phyloP scores from a whole-genome alignment of 2,329 filamentous ascomycete genomes.

The Fusarium sarcochroum region DNA sequence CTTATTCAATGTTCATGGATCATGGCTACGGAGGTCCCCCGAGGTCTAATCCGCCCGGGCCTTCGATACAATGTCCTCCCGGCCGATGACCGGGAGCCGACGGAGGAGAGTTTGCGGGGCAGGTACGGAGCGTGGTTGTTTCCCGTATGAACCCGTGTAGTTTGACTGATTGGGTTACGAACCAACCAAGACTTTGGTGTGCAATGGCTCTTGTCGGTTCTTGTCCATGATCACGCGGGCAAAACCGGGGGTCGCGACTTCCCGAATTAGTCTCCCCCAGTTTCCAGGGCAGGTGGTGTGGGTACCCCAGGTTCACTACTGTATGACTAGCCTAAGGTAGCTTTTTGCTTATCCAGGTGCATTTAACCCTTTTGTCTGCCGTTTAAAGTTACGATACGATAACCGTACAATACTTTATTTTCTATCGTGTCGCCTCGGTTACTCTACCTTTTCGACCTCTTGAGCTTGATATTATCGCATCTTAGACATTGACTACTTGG shows the following conservation, averaged over 20 bases:
- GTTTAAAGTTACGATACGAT: slow-evolving; percentile 10
- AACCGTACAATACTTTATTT: slow-evolving; percentile 12
- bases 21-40: slow-evolving; percentile 35
- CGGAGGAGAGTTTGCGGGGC: slow-evolving; percentile 31
- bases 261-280: slow-evolving; percentile 34
- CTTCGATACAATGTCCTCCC: slow-evolving; percentile 13
- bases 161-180: background rate
- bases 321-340: slow-evolving; percentile 3
- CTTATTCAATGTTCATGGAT: background rate
- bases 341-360: slow-evolving; percentile 21
- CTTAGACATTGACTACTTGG: slow-evolving; percentile 15
- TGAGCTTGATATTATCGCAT: background rate
- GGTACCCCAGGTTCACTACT: slow-evolving; percentile 11
- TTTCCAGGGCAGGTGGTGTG: slow-evolving; percentile 30
- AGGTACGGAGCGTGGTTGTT: slow-evolving; percentile 14
- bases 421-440: slow-evolving; percentile 13
- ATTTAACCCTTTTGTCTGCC: slow-evolving; percentile 41
- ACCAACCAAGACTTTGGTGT: slow-evolving; percentile 10
- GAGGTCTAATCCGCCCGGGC: slow-evolving; percentile 29
- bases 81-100: slow-evolving; percentile 33
- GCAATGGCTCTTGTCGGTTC: slow-evolving; percentile 11
- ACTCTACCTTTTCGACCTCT: background rate
- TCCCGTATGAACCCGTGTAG: slow-evolving; percentile 15
- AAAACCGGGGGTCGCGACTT: slow-evolving; percentile 45
- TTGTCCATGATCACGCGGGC: slow-evolving; percentile 42